phyloP scores from a whole-genome alignment of 2,329 filamentous ascomycete genomes.

The Thermoascus crustaceus region DNA sequence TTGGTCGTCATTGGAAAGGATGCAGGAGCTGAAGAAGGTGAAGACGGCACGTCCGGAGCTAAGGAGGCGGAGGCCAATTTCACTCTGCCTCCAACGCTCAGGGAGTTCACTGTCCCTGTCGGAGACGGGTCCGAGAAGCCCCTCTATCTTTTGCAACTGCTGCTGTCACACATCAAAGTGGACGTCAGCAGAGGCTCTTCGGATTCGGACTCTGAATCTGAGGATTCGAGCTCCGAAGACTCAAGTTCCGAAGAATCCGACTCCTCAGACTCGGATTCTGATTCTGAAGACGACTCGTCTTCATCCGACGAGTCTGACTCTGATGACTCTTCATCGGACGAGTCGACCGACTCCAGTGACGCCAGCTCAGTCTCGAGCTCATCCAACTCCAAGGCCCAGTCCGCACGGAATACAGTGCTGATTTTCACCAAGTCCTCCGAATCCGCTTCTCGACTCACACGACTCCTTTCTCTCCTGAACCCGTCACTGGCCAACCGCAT shows the following conservation, averaged over 20 bases:
- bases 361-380: conserved; percentile 14
- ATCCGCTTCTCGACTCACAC: conserved; percentile 73
- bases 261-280: conserved; percentile 18
- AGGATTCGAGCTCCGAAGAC: no score
- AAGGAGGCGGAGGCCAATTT: conserved; percentile 32
- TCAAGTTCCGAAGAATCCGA: no score
- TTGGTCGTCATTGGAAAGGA: conserved; percentile 64
- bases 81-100: conserved; percentile 54
- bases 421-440: conserved; percentile 92
- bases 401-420: conserved; percentile 45
- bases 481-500: conserved; percentile 50
- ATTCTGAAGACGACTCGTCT: conserved; percentile 15
- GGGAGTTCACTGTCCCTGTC: conserved; percentile 60
- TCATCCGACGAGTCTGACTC: conserved; percentile 12
- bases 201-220: conserved; percentile 15
- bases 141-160: conserved; percentile 70
- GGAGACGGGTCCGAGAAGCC: conserved; percentile 67
- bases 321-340: conserved; percentile 13
- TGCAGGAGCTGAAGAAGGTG: conserved; percentile 13
- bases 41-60: conserved; percentile 11
- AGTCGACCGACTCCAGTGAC: conserved; percentile 22
- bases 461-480: conserved; percentile 62
- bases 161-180: conserved; percentile 41
- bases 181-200: conserved; percentile 14
- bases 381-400: conserved; percentile 11